phyloP scores from a whole-genome alignment of 495 filamentous ascomycete genomes.

The Podospora fimiseda region DNA sequence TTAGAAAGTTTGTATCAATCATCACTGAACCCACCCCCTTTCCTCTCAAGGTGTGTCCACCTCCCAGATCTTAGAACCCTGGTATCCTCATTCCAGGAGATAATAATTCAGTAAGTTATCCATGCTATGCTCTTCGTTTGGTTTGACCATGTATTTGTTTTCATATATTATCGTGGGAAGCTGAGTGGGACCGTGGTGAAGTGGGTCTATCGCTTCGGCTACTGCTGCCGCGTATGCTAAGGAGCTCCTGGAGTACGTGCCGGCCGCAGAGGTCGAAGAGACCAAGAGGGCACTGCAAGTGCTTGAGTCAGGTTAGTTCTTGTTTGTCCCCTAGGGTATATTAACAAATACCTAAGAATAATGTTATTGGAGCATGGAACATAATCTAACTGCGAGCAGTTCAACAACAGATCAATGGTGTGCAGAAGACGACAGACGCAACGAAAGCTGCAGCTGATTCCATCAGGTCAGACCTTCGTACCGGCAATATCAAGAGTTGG shows the following conservation, averaged over 20 bases:
- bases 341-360: not conserved
- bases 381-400: not conserved
- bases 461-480: constrained; percentile 2
- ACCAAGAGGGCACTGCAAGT: not conserved
- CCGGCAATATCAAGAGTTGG: constrained; percentile 4
- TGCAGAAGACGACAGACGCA: constrained; percentile 5
- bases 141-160: no score
- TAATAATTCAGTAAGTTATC: no score
- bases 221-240: constrained; percentile 29
- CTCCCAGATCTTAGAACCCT: no score
- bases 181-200: no score
- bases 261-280: not conserved
- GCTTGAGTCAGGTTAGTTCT: constrained; percentile 1
- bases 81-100: no score
- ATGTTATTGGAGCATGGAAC: not conserved
- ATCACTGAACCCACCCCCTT: no score
- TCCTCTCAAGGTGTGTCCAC: no score
- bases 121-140: no score
- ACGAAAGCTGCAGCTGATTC: constrained; percentile 4
- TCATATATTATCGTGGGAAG: no score
- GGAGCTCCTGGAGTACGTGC: constrained; percentile 12
- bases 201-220: constrained; percentile 26
- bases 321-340: not conserved
- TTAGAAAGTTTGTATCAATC: no score
- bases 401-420: constrained; percentile 4